Evolutionary conservation across 1,284 basidiomycete genomes (phyloP), one percentile per base, ranked within the genome.

Genomic region (Leccinum fuscescens): DNA sequence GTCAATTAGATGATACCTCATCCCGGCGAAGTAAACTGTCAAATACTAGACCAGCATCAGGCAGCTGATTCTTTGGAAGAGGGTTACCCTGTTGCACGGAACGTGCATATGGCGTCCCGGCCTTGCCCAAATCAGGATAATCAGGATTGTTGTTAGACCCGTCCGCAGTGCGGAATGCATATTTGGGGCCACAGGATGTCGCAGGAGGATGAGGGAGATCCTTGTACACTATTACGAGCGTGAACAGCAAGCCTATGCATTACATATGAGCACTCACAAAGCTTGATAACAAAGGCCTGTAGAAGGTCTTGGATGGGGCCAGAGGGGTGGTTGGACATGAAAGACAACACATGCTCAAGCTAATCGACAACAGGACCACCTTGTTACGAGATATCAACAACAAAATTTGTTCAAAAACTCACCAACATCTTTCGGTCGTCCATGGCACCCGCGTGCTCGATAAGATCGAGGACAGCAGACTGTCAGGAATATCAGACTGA

Each of bases 11-110:
- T 6, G 2, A 39, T 60, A 74, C 75, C 67, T 75, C 62, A 12
- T 77, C 74, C 4, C 75, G 66, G 17, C 72, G 71, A 53, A 74
- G 70, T 0, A 74, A 59, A 1, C 88, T 85, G 71, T 94, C 91
- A 57, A 92, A 94, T 20, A 94, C 75, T 9, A 93, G 77, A 5
- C 88, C 89, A 9, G 90, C 76, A 73, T 94, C 92, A 0, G 92
- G 92, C 15, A 93, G 76, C 61, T 86, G 82, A 64, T 86, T 82
- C 37, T 69, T 72, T 0, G 90, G 86, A 4, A 92, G 76, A 1
- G 88, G 81, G 61, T 86, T 80, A 1, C 65, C 69, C 70, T 89
- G 86, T 64, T 90, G 88, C n/a, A 94, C 92, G 58, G 86, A 91
- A 44, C 90, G 84, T 15, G 89, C 80, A 72, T 94, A 94, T 0